Percentiles rank a stretch among this genome's conserved stretches.
These are phyloP conservation scores for Phytopythium montanum DNA, from an alignment of 352 stramenopile species.

Conservation along the genomic window DNA sequence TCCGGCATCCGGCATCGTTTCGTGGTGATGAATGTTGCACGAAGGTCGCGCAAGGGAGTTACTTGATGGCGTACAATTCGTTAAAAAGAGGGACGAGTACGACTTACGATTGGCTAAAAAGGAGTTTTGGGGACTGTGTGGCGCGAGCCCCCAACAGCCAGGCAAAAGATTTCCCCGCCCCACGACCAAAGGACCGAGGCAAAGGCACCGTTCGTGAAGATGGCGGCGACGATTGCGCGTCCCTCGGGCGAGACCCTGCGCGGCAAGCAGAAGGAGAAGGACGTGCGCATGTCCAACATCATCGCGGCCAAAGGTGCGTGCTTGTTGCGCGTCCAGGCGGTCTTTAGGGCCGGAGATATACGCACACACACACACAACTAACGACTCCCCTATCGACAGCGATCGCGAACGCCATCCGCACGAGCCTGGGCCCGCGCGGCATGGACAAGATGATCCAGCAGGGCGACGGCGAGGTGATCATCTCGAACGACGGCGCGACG, in stretches of 20 bases:
- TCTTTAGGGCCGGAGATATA: not conserved
- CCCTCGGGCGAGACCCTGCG: conserved; percentile 75
- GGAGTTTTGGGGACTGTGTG: not conserved
- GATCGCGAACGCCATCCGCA: conserved; percentile 98
- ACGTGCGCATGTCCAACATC: conserved; percentile 99
- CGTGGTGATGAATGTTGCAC: not conserved
- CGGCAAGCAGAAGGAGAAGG: conserved; percentile 95
- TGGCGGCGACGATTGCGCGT: conserved; percentile 47
- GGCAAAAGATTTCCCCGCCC: conserved; percentile 6
- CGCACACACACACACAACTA: no score
- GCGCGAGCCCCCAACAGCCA: conserved; percentile 3
- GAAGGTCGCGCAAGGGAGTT: not conserved
- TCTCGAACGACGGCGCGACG: conserved; percentile 99
- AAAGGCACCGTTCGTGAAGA: not conserved
- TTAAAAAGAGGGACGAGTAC: not conserved
- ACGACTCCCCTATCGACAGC: conserved; percentile 36
- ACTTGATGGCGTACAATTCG: not conserved
- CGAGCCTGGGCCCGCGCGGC: conserved; percentile 95
- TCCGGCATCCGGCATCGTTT: no score
- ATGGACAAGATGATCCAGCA: conserved; percentile 99
- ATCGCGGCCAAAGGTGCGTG: conserved; percentile 94
- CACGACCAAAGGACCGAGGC: not conserved
- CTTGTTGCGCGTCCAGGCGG: not conserved
- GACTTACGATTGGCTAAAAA: not conserved
- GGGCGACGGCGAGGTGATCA: conserved; percentile 97